Evolutionary conservation across 305 asterid genomes (phyloP).

Genomic region (Coffea humblotiana): DNA sequence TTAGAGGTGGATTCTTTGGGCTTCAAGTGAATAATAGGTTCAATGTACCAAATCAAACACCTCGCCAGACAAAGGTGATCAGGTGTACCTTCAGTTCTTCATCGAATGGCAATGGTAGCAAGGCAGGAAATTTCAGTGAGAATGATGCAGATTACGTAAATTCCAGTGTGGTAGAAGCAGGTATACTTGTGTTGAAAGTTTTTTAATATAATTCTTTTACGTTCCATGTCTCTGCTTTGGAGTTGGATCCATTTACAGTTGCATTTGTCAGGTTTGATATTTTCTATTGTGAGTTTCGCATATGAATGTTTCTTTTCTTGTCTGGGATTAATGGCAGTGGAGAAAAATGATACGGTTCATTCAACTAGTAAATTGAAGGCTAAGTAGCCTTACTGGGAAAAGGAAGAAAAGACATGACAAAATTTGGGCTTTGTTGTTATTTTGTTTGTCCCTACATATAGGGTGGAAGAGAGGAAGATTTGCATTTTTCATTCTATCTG

Average conservation of each 20-base stretch:
- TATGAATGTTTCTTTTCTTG: not conserved
- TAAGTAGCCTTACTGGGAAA: not conserved
- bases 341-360: not conserved
- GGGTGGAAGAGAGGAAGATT: not conserved
- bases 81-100: conserved; percentile 37
- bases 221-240: not conserved
- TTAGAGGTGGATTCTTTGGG: conserved; percentile 30
- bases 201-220: not conserved
- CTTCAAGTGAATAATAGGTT: conserved; percentile 10
- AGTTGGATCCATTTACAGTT: not conserved
- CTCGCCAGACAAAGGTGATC: not conserved
- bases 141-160: conserved; percentile 32
- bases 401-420: not conserved
- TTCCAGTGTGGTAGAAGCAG: conserved; percentile 35
- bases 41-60: conserved; percentile 14
- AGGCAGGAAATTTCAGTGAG: conserved; percentile 33
- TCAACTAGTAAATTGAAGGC: not conserved
- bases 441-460: not conserved
- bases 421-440: not conserved
- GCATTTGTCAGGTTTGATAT: not conserved
- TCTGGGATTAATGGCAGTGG: not conserved
- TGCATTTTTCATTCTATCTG: not conserved
- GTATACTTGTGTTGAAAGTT: not conserved
- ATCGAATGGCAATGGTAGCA: conserved; percentile 37
- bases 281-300: not conserved